Evolutionary conservation across 345 rosid species (phyloP), one percentile per base, ranked within the genome.

Genomic region (Moringa oleifera): DNA sequence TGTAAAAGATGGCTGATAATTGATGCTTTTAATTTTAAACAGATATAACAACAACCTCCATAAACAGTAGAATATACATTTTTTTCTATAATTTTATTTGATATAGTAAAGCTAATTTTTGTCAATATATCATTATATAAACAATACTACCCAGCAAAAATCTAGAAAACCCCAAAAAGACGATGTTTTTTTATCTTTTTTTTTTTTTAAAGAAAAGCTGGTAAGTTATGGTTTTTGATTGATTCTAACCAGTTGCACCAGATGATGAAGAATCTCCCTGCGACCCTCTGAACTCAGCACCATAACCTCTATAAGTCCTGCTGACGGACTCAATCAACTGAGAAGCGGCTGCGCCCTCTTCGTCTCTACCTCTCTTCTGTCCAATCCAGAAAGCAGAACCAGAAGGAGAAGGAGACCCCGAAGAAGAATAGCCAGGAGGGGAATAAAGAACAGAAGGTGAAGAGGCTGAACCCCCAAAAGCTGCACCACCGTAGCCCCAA

Each of bases 301-400:
- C 56, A 66, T 63, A 55, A 12, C 68, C 67, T 75, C 75, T 65
- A 58, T 70, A 76, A 71, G 51, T 69, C 71, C 71, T 0, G 69
- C 68, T 1, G 51, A 10, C 54, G 76, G 47, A 59, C 12, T 71
- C 82, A 23, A 67, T 37, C 24, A 47, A 47, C 47, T 51, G 73
- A 58, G 73, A 7, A 47, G 5, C 25, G 56, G 25, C 19, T 47
- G 53, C 58, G 36, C 17, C 49, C 9, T 69, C 71, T 18, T 71
- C 80, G 53, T 80, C 74, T 31, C 81, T 67, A 24, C 64, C 68
- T 57, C 82, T 79, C 61, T 74, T 82, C 8, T 74, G 75, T 15
- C 77, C 83, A 65, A 68, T 57, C 74, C 75, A 69, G 12, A 52
- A 16, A 4, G 33, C 75, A 47, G 67, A 64, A 54, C 49, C 57